These are phyloP conservation scores for Cenchrus purpureus DNA, from an alignment of 176 grass and related monocot species.

Conservation along the genomic window DNA sequence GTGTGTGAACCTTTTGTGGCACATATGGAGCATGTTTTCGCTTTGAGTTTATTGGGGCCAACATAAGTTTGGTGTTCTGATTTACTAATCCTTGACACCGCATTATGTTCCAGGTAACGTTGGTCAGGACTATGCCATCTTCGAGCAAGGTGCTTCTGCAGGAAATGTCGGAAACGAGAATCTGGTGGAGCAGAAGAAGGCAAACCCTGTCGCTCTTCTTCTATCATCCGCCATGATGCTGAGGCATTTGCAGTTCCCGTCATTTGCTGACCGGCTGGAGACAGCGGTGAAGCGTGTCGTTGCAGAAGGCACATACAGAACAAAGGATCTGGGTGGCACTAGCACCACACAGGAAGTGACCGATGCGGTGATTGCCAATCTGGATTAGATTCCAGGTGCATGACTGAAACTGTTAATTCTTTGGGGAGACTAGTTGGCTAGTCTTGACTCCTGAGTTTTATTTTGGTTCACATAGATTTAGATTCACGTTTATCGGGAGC, in stretches of 20 bases:
- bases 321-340: conserved; percentile 83
- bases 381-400: conserved; percentile 54
- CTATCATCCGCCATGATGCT: conserved; percentile 96
- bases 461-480: conserved; percentile 52
- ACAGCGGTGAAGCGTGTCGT: conserved; percentile 78
- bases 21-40: not conserved
- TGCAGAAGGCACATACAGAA: conserved; percentile 60
- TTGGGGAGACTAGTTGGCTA: conserved; percentile 41
- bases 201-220: conserved; percentile 86
- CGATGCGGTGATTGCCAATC: conserved; percentile 76
- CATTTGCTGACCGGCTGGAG: conserved; percentile 86
- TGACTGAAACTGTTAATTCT: conserved; percentile 40
- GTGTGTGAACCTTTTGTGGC: not conserved
- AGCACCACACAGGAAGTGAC: conserved; percentile 91
- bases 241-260: conserved; percentile 89
- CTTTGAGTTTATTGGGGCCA: not conserved
- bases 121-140: conserved; percentile 91
- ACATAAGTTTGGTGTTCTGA: not conserved
- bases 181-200: conserved; percentile 72
- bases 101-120: conserved; percentile 73
- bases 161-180: conserved; percentile 86
- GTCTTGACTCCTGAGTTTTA: conserved; percentile 35
- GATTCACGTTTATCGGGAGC: conserved; percentile 32
- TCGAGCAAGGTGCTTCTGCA: conserved; percentile 97
- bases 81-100: conserved; percentile 13